Evolutionary conservation across 139 green algal genomes (phyloP), one percentile per base, ranked within the genome.

Genomic region (Pseudopediastrum boryanum): DNA sequence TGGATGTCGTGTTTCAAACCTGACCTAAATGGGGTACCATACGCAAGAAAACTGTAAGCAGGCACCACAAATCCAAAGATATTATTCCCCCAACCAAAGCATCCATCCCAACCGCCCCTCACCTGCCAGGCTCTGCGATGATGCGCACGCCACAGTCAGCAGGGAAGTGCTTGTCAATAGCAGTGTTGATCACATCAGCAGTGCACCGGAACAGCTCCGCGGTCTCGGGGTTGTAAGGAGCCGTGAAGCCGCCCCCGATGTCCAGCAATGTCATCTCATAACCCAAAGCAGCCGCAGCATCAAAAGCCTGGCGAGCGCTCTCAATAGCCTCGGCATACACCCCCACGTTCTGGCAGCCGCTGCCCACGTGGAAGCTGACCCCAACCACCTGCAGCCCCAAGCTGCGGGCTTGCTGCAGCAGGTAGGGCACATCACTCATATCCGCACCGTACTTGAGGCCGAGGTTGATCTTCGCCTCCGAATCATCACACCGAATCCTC

Each of bases 291-390:
- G 9, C 41, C 7, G 54, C 77, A 8, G 73, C 46, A 56, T 83
- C 77, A 36, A 83, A 83, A 29, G 67, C 64, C 27, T 46, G 27
- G 38, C 65, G 51, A 25, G 76, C 76, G 48, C 50, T 56, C n/a
- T 16, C 8, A 62, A 96, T 94, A 2, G 88, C 94, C 16, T 85
- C 79, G 8, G 68, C 64, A 67, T 94, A 97, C 48, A 93, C 88
- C 10, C 59, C 71, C 3, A 91, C 83, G 81, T 96, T 90, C 36
- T 86, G 88, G 29, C 87, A 88, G 25, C 93, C 94, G 38, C 83
- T 93, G 78, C 94, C 94, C 2, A 98, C 94, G 85, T 98, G 94
- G 90, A 98, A 98, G 10, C 88, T 92, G 2, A 98, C 87, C 52
- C 94, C 94, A 31, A 85, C 87, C 21, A 98, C 85, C 33, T 85